A percentile compares a stretch with the other conserved stretches of the same genome.
phyloP scores from a whole-genome alignment of 2,329 filamentous ascomycete species.

The Blastomyces parvus region DNA sequence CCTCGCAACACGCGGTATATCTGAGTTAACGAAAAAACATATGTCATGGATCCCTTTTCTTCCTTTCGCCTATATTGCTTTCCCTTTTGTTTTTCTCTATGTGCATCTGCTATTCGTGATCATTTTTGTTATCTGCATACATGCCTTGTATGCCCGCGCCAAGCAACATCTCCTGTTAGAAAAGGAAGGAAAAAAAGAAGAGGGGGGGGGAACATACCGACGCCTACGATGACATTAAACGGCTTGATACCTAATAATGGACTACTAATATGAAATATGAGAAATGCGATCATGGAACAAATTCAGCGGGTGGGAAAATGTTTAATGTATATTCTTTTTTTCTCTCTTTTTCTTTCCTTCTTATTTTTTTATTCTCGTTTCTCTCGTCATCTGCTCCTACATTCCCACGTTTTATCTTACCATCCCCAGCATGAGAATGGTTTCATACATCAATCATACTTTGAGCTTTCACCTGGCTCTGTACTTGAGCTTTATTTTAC shows the following conservation, averaged over 20 bases:
- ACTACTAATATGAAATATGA: slow-evolving; percentile 1
- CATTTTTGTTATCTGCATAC: neutral
- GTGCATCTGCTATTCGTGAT: neutral
- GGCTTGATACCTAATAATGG: neutral
- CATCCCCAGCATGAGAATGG: neutral
- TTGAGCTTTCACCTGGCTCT: neutral
- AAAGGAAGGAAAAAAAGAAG: neutral
- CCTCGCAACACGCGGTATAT: neutral
- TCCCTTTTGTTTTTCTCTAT: neutral
- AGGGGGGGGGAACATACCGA: neutral
- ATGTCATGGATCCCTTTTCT: neutral
- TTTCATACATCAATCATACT: neutral
- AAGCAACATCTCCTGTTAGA: neutral
- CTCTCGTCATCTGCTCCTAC: neutral
- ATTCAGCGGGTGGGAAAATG: neutral
- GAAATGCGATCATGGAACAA: neutral
- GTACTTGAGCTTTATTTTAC: neutral
- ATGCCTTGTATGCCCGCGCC: neutral
- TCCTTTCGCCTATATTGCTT: neutral
- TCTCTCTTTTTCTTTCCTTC: neutral
- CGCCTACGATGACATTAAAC: neutral
- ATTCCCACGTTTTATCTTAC: neutral
- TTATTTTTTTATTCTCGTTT: neutral
- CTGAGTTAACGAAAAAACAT: neutral
- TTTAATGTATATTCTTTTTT: neutral